Evolutionary conservation across 225 moss, liverwort and hornwort species (phyloP), one percentile per base, ranked within the genome.

Genomic region (Polytrichum commune): DNA sequence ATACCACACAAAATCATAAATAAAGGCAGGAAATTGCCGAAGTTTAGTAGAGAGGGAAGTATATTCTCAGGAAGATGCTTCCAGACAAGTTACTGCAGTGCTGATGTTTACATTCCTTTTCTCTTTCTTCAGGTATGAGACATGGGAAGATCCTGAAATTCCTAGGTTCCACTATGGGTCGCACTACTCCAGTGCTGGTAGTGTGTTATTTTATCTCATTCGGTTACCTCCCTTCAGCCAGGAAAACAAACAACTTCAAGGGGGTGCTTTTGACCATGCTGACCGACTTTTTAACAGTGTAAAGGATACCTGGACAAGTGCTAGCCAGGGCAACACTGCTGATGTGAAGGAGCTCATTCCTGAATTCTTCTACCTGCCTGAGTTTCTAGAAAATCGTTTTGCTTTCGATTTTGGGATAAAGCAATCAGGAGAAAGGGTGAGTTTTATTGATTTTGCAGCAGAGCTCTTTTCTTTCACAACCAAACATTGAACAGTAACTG

Each of bases 111-210:
- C 58, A 58, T 24, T 58, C n/a, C 19, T 56, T 56, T 18, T 19
- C 6, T 56, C 58, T 58, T 23, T 58, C 58, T 75, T 55, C 80
- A 94, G 93, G 83, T 95, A 92, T 69, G 94, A 95, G 60, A 95
- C 92, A 65, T 95, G 94, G 94, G 94, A 95, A 67, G 94, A 95
- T 85, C 92, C 94, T 57, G 94, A 95, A 76, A 95, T 95, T 71
- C 94, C 94, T 63, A 83, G 94, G 66, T 95, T 95, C 75, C 94
- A 95, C 74, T 95, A 92, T 75, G 94, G 94, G 55, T 94, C 94
- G 68, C 94, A 94, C 67, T 94, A 94, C 64, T 94, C 94, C 6
- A 95, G 94, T 80, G 94, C 94, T 69, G 94, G 94, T 77, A 92
- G 92, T 83, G 94, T 95, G 26, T 77, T 95, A n/a, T 95, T 95